These are phyloP conservation scores for Capsella bursapastoris DNA, from an alignment of 345 rosid genomes.

Conservation along the genomic window DNA sequence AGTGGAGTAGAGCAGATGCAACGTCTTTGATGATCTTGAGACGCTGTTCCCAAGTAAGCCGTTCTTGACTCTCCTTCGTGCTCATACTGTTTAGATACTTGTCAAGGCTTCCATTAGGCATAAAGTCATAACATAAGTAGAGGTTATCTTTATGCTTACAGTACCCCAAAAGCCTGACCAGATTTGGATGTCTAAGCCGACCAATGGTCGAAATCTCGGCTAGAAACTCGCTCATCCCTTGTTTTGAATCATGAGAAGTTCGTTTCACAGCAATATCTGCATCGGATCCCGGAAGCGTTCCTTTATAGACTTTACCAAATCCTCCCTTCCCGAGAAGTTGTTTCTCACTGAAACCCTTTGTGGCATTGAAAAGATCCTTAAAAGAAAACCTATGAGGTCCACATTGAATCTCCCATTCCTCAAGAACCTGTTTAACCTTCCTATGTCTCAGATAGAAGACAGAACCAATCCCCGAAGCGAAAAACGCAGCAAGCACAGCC, in stretches of 20 bases:
- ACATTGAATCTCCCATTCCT: constrained; percentile 57
- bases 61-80: not conserved
- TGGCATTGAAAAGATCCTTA: constrained; percentile 49
- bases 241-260: constrained; percentile 51
- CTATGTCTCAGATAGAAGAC: constrained; percentile 35
- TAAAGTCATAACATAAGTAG: constrained; percentile 51
- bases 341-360: constrained; percentile 54
- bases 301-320: constrained; percentile 59
- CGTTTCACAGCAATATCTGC: constrained; percentile 56
- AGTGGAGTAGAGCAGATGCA: constrained; percentile 44
- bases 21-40: constrained; percentile 47
- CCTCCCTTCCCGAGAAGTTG: constrained; percentile 57
- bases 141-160: constrained; percentile 48
- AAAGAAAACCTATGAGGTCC: constrained; percentile 56
- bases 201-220: constrained; percentile 53
- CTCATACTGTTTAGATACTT: constrained; percentile 30
- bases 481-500: constrained; percentile 10
- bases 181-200: constrained; percentile 43
- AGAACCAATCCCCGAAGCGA: constrained; percentile 18
- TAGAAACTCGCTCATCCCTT: constrained; percentile 56
- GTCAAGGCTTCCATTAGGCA: constrained; percentile 57
- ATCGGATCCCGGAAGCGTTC: constrained; percentile 46
- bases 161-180: constrained; percentile 53
- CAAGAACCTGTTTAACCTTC: constrained; percentile 46
- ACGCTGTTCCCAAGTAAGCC: constrained; percentile 49